Evolutionary conservation across 306 rosid genomes (phyloP).

Genomic region (Sicyos baderoa): DNA sequence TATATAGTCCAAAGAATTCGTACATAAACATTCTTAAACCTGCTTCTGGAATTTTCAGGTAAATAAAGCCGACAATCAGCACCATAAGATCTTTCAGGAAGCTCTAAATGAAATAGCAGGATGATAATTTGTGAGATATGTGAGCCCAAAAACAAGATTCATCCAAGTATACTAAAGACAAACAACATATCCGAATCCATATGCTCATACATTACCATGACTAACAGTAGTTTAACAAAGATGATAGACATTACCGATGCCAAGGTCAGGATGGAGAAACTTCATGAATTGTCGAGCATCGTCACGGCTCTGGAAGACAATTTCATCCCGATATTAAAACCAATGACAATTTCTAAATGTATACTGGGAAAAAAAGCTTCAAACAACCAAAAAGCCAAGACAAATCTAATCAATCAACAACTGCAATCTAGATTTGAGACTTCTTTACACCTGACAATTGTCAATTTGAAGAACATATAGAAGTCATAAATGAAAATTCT

Average conservation of each 20-base stretch:
- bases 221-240: conserved; percentile 21
- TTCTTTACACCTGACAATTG: background rate
- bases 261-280: conserved; percentile 97
- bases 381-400: background rate
- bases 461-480: background rate
- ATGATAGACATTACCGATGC: conserved; percentile 58
- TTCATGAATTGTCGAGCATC: conserved; percentile 97
- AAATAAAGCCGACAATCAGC: conserved; percentile 90
- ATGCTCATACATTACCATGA: background rate
- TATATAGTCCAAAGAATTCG: conserved; percentile 55
- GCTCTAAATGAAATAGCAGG: conserved; percentile 46
- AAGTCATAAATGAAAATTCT: background rate
- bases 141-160: conserved; percentile 17
- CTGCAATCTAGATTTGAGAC: background rate
- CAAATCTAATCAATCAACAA: background rate
- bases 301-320: conserved; percentile 62
- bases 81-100: conserved; percentile 95
- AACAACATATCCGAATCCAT: background rate
- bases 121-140: conserved; percentile 13
- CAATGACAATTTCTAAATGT: background rate
- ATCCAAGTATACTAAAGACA: background rate
- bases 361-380: background rate
- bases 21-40: conserved; percentile 99
- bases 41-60: conserved; percentile 81
- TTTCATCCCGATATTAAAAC: conserved; percentile 14